A percentile compares a stretch with the other conserved stretches of the same genome.
These are phyloP conservation scores for Didymella sp. DNA, from an alignment of 2,329 filamentous ascomycete species.

Conservation along the genomic window DNA sequence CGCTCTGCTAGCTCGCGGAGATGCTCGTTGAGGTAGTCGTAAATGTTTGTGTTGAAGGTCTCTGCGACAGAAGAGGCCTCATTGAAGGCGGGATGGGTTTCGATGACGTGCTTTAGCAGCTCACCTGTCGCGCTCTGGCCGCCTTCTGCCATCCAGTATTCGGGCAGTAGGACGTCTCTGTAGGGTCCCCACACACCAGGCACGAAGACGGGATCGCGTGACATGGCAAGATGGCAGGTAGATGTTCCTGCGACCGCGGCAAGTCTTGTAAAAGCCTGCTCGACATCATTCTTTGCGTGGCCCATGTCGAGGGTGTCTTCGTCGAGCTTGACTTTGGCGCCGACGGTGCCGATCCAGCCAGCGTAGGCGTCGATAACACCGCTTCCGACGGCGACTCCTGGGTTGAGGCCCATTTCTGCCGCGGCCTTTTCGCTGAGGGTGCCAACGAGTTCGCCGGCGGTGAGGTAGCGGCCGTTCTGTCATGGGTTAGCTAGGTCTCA, in stretches of 20 bases:
- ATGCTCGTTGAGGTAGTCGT: conserved; percentile 91
- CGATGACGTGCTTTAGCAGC: conserved; percentile 89
- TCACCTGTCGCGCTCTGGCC: conserved; percentile 97
- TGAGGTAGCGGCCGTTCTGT: conserved; percentile 91
- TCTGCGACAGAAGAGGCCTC: conserved; percentile 80
- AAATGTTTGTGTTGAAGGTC: conserved; percentile 85
- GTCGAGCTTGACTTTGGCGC: conserved; percentile 84
- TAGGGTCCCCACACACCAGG: conserved; percentile 97
- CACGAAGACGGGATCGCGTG: conserved; percentile 89
- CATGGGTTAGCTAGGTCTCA: conserved; percentile 42
- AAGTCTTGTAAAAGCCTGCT: conserved; percentile 89
- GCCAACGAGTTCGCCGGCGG: conserved; percentile 90
- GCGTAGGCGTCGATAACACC: conserved; percentile 98
- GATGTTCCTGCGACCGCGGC: conserved; percentile 96
- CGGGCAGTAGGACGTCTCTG: conserved; percentile 87
- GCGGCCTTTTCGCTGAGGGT: conserved; percentile 84
- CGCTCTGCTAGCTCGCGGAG: conserved; percentile 77
- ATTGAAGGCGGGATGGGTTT: conserved; percentile 90
- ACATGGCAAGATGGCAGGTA: conserved; percentile 97
- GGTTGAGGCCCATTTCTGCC: conserved; percentile 79
- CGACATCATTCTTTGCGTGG: conserved; percentile 80
- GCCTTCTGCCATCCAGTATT: conserved; percentile 96
- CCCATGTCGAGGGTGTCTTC: conserved; percentile 71
- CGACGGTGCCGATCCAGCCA: conserved; percentile 98
- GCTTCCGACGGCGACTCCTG: conserved; percentile 90